phyloP scores from a whole-genome alignment of 306 rosid genomes.

The Sphenostylis stenocarpa region DNA sequence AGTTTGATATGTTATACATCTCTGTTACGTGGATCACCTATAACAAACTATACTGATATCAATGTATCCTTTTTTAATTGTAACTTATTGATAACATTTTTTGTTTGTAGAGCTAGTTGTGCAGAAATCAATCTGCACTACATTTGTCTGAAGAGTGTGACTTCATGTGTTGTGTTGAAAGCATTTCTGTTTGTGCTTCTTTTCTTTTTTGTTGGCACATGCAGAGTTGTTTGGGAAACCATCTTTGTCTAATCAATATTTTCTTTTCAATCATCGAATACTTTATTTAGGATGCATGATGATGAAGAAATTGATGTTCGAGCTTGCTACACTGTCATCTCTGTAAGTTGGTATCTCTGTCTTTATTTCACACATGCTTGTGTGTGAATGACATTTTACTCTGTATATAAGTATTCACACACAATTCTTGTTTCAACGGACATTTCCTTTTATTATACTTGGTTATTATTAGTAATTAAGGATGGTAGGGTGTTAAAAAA shows the following conservation, averaged over 20 bases:
- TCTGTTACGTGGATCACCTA: too few relatives aligned
- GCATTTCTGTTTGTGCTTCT: conserved; percentile 6
- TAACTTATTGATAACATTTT: not conserved
- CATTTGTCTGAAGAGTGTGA: conserved; percentile 4
- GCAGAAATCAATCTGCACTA: conserved; percentile 13
- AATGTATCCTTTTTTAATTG: conserved; percentile 2
- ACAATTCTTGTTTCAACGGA: not conserved
- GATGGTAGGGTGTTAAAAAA: not conserved
- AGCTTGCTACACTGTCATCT: conserved; percentile 94
- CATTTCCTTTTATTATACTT: conserved; percentile 1
- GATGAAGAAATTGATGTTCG: conserved; percentile 91
- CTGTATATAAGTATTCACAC: conserved; percentile 18
- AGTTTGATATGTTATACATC: conserved; percentile 51
- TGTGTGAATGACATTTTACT: conserved; percentile 8
- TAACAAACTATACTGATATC: not conserved
- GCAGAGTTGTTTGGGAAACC: not conserved
- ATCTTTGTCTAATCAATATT: conserved; percentile 4
- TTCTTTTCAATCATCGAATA: conserved; percentile 14
- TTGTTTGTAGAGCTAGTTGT: conserved; percentile 10
- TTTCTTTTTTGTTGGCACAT: conserved; percentile 21
- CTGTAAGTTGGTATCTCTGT: conserved; percentile 57
- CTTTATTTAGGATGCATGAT: conserved; percentile 73
- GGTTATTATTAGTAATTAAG: not conserved
- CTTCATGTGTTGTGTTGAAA: conserved; percentile 10
- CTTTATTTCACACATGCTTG: conserved; percentile 5